Evolutionary conservation across 345 rosid genomes (phyloP).

Genomic region (Aethionema arabicum): DNA sequence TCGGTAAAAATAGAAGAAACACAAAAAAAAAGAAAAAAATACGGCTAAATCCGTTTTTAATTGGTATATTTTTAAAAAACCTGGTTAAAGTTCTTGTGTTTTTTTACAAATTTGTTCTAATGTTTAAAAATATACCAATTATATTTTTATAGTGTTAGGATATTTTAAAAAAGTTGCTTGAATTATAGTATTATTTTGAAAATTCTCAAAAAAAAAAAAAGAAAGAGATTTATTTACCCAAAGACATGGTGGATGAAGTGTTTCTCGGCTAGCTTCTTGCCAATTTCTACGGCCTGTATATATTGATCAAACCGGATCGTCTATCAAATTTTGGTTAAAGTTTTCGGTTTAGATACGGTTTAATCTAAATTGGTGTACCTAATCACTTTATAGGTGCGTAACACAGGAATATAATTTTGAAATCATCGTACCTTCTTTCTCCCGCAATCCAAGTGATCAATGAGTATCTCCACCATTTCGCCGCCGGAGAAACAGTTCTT

Average conservation of each 20-base stretch:
- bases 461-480: constrained; percentile 70
- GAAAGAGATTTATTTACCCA: constrained; percentile 48
- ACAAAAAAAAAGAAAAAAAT: no score
- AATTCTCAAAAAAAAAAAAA: no score
- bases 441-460: constrained; percentile 65
- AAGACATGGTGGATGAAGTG: constrained; percentile 90
- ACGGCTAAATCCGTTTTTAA: no score
- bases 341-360: neutral
- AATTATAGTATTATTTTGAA: no score
- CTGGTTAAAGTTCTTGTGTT: no score
- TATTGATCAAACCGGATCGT: neutral
- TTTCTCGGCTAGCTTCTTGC: constrained; percentile 65
- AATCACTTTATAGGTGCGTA: constrained; percentile 1
- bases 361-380: constrained; percentile 6
- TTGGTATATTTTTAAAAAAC: no score
- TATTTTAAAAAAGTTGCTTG: no score
- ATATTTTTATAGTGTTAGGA: no score
- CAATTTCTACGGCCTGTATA: constrained; percentile 68
- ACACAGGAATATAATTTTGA: constrained; percentile 15
- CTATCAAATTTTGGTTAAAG: neutral
- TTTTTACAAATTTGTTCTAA: no score
- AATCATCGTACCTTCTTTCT: constrained; percentile 60
- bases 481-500: constrained; percentile 82
- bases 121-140: no score
- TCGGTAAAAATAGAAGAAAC: no score